Conservation (phyloP, 2,329 filamentous ascomycete genomes). For the Cercospora zeae-maydis region DNA sequence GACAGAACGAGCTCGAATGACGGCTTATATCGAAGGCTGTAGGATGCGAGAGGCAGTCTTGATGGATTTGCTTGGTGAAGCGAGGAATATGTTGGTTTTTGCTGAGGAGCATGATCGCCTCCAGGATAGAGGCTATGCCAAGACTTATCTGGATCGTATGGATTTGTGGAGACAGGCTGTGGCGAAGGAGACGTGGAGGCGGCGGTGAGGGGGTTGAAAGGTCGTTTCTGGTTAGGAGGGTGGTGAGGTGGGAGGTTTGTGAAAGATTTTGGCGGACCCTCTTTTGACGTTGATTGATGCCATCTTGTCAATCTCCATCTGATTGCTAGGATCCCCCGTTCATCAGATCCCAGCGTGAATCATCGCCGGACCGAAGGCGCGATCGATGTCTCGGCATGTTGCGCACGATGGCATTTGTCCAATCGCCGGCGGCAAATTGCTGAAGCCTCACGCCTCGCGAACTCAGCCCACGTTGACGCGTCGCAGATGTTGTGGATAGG, state of each 20-base stretch:
- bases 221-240: background rate
- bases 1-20: slow-evolving; percentile 4
- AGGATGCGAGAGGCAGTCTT: slow-evolving; percentile 1
- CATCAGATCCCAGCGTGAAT: background rate
- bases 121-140: background rate
- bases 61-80: background rate
- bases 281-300: background rate
- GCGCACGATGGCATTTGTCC: background rate
- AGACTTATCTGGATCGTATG: slow-evolving; percentile 3
- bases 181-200: background rate
- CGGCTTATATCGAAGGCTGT: slow-evolving; percentile 3
- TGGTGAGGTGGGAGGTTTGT: background rate
- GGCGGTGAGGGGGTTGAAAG: background rate
- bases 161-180: background rate
- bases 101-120: background rate
- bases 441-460: background rate
- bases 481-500: background rate
- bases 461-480: slow-evolving; percentile 11
- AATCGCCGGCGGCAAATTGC: slow-evolving; percentile 4
- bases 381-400: background rate
- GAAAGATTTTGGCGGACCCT: background rate
- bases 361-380: background rate
- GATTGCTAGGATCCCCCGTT: background rate
- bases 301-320: background rate
- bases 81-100: background rate